Base-by-base conservation (phyloP, 192 early-diverging fungal genomes). In the Coemansia javaensis region DNA sequence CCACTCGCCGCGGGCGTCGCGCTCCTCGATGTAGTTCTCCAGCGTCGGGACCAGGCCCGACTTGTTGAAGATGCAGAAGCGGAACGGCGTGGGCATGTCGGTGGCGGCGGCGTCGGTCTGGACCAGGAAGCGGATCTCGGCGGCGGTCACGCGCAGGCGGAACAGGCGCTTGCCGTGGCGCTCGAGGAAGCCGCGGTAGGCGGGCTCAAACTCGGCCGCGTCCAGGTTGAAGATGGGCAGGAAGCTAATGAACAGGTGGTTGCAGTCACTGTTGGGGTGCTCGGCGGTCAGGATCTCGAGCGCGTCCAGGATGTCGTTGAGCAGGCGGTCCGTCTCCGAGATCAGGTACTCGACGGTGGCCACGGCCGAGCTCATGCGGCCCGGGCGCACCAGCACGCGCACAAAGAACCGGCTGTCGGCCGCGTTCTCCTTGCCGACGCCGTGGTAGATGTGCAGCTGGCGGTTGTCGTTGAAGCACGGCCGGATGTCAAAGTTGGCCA, bases 201-300 rank as follows among this genome's bases (percentile, higher is more conserved):
- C 86, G 28, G 78, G 62, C 64, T 93, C 89, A 46, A 95, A 86
- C 52, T 88, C 83, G 50, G 83, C 76, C 7, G 85, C 77, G 53
- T 93, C 89, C 59, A 99, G 71, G 44, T 86, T 82, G 79, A 97
- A 96, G 28, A 87, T 94, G 14, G 94, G 94, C 62, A 99, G 85
- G 61, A 96, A 97, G 85, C 94, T 96, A 75, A 99, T 90, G 59
- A 97, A 94, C 66, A 97, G 66, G 57, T 99, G 96, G 77, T 99
- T 99, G 81, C 94, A 94, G 75, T 99, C 96, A 33, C 89, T 92
- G 80, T 95, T 94, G 56, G 91, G 89, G 63, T 93, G 84, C 47
- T 85, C 79, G 9, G 86, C 85, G 36, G 85, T 80, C n/a, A 96
- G 85, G 45, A 99, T 85, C 66, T 99, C 96, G 34, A 99, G 73